Base-by-base conservation (phyloP, 177 flowering plant genomes). In the Vitis hybrid region DNA sequence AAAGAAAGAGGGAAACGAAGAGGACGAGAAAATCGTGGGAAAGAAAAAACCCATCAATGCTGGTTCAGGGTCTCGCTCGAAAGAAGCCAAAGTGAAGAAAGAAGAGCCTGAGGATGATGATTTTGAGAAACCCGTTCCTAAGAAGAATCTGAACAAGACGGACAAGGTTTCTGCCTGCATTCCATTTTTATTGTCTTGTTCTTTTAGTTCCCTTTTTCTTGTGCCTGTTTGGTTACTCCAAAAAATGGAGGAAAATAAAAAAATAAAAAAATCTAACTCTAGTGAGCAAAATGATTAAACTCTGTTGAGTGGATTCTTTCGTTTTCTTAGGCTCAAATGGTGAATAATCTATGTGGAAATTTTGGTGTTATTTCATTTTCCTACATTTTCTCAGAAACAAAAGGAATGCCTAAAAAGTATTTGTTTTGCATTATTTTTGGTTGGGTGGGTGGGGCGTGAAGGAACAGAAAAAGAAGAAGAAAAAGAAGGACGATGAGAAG, bases 11-110 rank as follows among this genome's bases (percentile, higher is more conserved):
- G 81, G 70, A 14, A 62, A 58, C 13, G 72, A 70, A 3, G 77
- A 76, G 7, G 80, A 74, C 8, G 74, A 75, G 49, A 72, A 61
- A 69, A 60, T 71, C 67, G 66, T 77, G 64, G 70, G 79, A 50
- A 86, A 77, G 73, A 82, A 77, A 73, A 76, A 77, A 55, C 31
- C 74, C 75, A 48, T 60, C 33, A 82, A 80, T 76, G 83, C 73
- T 21, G 60, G 62, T 39, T 29, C 51, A 19, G 59, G 31, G 56
- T 67, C 79, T 52, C 75, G 68, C 16, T 15, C 77, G 52, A 76
- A 69, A 33, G 14, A 58, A 52, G 60, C 73, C 31, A 81, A 80
- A 64, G 72, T 72, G 50, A 85, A 84, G 82, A 85, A 87, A 68
- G 80, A 80, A 57, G 83, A 82, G 70, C 62, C 58, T 12, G 60